phyloP scores from a whole-genome alignment of 805 yeast species.

The Cyberlindnera amylophila region DNA sequence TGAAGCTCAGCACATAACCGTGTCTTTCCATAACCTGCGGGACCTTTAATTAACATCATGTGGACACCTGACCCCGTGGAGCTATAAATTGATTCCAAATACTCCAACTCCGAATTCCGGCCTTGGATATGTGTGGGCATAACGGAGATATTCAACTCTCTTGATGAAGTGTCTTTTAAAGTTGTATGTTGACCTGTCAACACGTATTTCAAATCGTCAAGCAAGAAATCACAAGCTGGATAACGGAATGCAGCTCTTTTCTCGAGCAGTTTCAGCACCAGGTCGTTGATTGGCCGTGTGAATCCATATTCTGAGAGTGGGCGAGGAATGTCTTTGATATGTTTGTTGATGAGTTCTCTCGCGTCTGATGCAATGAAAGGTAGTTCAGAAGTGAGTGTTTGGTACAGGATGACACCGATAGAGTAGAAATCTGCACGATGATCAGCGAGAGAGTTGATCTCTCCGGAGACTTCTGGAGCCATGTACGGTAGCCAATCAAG shows the following conservation, averaged over 20 bases:
- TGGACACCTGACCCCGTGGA: conserved; percentile 23
- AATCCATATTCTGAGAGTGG: conserved; percentile 31
- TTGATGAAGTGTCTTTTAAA: conserved; percentile 14
- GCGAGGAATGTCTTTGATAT: conserved; percentile 38
- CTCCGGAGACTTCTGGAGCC: conserved; percentile 48
- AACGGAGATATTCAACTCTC: conserved; percentile 1
- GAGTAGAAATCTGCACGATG: conserved; percentile 47
- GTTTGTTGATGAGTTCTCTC: conserved; percentile 36
- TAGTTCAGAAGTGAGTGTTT: conserved; percentile 40
- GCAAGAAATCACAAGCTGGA: conserved; percentile 31
- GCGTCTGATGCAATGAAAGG: conserved; percentile 42
- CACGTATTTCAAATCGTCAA: conserved; percentile 33
- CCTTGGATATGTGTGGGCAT: conserved; percentile 30
- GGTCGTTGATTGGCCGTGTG: conserved; percentile 31
- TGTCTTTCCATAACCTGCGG: conserved; percentile 44
- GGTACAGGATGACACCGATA: conserved; percentile 47
- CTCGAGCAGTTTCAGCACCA: conserved; percentile 40
- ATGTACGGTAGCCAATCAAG: conserved; percentile 42
- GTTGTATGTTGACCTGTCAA: conserved; percentile 6
- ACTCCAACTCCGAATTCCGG: conserved; percentile 24
- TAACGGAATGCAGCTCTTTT: conserved; percentile 40
- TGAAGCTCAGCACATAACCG: conserved; percentile 38
- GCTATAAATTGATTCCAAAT: conserved; percentile 24
- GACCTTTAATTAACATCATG: conserved; percentile 37
- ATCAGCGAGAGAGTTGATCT: conserved; percentile 36